Evolutionary conservation across 768 basidiomycete genomes (phyloP), one percentile per base, ranked within the genome.

Genomic region (Fomitopsis pulvina): DNA sequence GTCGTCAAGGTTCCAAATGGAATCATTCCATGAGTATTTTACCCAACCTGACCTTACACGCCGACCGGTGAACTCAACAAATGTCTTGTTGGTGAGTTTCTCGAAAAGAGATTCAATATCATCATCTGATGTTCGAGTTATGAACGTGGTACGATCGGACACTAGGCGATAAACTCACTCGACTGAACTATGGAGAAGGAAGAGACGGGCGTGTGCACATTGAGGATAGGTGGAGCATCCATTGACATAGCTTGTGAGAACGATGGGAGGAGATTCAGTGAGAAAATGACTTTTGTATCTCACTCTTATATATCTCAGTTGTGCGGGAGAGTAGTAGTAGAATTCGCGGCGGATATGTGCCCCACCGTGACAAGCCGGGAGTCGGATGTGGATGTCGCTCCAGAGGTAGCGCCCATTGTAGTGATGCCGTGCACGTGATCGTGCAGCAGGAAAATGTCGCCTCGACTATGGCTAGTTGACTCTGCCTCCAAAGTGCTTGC

Each of bases 1-100:
- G 60, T 97, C 93, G 62, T 95, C 91, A 10, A 97, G 68, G 60
- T 87, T 86, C 89, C 89, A 96, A 43, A 89, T 65, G 0, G 80
- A 71, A 12, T 81, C 79, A 55, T 82, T 81, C 72, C 80, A 93
- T 53, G 87, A 79, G 62, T 97, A 97, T 60, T 92, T 91, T 42
- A 95, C 70, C 80, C 90, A 92, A 29, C 87, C 86, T 14, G 85
- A 73, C 26, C 80, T 82, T 18, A 92, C 79, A 18, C 78, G 77
- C 52, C 78, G 69, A 16, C 78, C 78, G 47, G 73, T 68, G 60
- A 82, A 83, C 20, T 79, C 79, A 0, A 73, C 72, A 38, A 75
- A 72, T 0, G 71, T 60, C 65, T 91, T 92, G 52, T 79, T 71
- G 58, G 75, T 87, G 46, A 92, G 74, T 54, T 84, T 87, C 61